phyloP scores from a whole-genome alignment of 192 early-diverging fungal genomes.

The Coemansia sp. region DNA sequence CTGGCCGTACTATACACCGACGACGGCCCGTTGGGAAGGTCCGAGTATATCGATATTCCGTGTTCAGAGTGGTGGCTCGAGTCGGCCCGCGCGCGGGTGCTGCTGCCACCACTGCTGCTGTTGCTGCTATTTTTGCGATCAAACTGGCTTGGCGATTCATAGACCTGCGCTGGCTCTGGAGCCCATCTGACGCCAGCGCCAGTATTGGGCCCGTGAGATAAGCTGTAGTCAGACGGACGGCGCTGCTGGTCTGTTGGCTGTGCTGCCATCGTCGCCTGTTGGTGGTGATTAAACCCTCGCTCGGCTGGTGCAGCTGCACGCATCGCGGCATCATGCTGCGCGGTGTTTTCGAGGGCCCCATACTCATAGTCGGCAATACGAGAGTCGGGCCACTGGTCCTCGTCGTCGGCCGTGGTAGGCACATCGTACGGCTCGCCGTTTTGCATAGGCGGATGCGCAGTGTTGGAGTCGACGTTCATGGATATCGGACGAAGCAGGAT shows the following conservation, averaged over 20 bases:
- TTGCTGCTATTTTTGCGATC: constrained; percentile 1
- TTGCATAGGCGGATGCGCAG: neutral
- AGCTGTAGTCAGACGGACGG: constrained; percentile 12
- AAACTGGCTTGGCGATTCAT: neutral
- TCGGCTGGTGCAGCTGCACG: neutral
- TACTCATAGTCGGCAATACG: constrained; percentile 39
- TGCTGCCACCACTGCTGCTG: constrained; percentile 2
- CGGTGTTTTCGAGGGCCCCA: neutral
- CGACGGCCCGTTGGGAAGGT: neutral
- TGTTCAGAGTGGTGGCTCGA: neutral
- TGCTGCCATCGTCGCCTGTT: neutral
- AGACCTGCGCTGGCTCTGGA: neutral
- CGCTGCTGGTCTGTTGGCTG: constrained; percentile 1
- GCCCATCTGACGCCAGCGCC: constrained; percentile 17
- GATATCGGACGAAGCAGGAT: constrained; percentile 44
- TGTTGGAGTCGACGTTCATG: constrained; percentile 2
- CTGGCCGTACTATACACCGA: constrained; percentile 3
- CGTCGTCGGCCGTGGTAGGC: neutral
- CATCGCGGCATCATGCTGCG: neutral
- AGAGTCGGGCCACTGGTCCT: constrained; percentile 8
- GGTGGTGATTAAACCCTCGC: neutral
- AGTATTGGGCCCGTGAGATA: constrained; percentile 7
- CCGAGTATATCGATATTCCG: neutral
- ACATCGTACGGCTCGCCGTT: neutral
- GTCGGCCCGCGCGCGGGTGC: neutral